phyloP scores from a whole-genome alignment of 148 eudicot genomes.

The Fagopyrum tataricum region DNA sequence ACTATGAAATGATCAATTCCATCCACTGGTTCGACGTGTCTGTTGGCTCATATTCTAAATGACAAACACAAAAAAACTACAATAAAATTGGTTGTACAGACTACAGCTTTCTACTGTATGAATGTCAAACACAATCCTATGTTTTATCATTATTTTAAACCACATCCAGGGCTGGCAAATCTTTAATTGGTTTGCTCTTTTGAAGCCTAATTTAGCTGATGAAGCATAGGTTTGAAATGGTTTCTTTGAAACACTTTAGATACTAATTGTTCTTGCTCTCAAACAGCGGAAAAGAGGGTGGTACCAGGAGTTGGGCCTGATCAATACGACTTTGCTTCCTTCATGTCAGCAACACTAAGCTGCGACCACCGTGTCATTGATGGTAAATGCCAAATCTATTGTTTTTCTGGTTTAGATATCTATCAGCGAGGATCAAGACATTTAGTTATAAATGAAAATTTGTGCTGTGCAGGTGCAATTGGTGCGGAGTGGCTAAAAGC shows the following conservation, averaged over 20 bases:
- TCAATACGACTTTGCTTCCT: conserved; percentile 61
- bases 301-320: conserved; percentile 58
- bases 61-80: neutral
- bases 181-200: neutral
- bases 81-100: neutral
- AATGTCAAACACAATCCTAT: neutral
- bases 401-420: neutral
- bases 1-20: neutral
- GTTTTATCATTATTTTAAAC: no score
- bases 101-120: neutral
- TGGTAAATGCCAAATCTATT: conserved; percentile 40
- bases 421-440: neutral
- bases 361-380: conserved; percentile 98
- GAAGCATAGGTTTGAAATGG: neutral
- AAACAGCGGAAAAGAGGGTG: conserved; percentile 90
- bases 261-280: neutral
- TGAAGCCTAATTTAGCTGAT: neutral
- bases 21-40: neutral
- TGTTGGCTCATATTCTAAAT: no score
- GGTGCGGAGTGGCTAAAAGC: conserved; percentile 99
- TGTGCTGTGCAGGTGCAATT: conserved; percentile 62
- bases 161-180: neutral
- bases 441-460: neutral
- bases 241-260: neutral
- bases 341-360: conserved; percentile 84